Conservation (phyloP, 768 basidiomycete genomes). For the Mycena venus region DNA sequence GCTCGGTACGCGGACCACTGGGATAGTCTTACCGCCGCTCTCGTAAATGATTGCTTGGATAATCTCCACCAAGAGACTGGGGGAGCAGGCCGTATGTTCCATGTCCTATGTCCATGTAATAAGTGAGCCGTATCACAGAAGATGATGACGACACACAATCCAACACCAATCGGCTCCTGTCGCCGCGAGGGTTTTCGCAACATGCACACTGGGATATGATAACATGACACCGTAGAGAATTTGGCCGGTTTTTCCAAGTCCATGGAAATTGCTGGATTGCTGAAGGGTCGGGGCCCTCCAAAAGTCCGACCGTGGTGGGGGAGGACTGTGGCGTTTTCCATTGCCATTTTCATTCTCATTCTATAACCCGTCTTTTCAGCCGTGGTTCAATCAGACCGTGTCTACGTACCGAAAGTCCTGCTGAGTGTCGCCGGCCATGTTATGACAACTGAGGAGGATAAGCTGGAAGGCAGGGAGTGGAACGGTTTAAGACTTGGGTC, state of each 20-base stretch:
- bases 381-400: too few relatives aligned
- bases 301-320: neutral
- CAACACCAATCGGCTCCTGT: conserved; percentile 8
- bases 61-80: neutral
- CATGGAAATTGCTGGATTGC: conserved; percentile 1
- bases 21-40: conserved; percentile 3
- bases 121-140: neutral
- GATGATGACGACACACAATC: neutral
- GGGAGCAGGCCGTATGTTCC: neutral
- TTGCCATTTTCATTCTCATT: too few relatives aligned
- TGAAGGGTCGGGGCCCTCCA: neutral
- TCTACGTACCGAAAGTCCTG: too few relatives aligned
- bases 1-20: conserved; percentile 22
- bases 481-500: too few relatives aligned
- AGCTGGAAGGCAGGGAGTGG: too few relatives aligned
- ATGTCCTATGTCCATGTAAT: neutral
- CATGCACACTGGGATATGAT: neutral
- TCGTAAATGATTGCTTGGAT: neutral
- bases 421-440: too few relatives aligned
- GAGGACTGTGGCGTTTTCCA: too few relatives aligned
- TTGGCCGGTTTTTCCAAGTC: neutral
- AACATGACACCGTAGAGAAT: neutral
- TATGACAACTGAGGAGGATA: too few relatives aligned
- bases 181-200: conserved; percentile 2
- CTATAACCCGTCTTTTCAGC: too few relatives aligned